Conservation (phyloP, 345 rosid species). For the Eutrema heterophyllum region DNA sequence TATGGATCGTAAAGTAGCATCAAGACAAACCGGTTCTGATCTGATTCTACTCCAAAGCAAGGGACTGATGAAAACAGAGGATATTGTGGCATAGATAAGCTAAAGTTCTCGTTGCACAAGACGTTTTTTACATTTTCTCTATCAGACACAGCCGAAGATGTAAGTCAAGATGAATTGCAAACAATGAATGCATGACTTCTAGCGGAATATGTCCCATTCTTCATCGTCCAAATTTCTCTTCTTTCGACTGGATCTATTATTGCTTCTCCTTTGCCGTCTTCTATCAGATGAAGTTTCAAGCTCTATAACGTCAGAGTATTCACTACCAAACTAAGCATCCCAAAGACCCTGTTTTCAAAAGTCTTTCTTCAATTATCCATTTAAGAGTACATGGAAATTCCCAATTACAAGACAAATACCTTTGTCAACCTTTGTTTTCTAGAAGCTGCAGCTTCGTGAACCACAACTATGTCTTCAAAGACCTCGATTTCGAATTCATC, state of each 20-base stretch:
- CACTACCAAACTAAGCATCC: constrained; percentile 51
- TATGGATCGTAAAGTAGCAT: not conserved
- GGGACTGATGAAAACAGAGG: not conserved
- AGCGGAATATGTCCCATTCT: constrained; percentile 21
- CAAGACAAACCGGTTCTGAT: not conserved
- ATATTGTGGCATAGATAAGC: not conserved
- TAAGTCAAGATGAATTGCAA: not conserved
- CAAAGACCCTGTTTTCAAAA: constrained; percentile 56
- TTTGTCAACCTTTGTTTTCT: constrained; percentile 74
- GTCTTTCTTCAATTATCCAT: not conserved
- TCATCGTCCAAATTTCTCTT: constrained; percentile 12
- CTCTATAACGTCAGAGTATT: constrained; percentile 40
- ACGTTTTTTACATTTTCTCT: not conserved
- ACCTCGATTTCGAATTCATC: no score
- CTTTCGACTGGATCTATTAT: constrained; percentile 29
- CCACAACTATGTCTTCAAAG: constrained; percentile 58
- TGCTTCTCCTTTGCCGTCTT: constrained; percentile 13
- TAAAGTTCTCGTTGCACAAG: not conserved
- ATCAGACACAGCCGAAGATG: not conserved
- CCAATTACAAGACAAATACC: constrained; percentile 35
- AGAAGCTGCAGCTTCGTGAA: constrained; percentile 69
- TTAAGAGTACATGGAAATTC: not conserved
- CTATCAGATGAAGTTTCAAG: constrained; percentile 26
- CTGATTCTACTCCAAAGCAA: not conserved
- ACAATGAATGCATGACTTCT: not conserved